A percentile compares a stretch with the other conserved stretches of the same genome.
Evolutionary conservation across 495 filamentous ascomycete genomes (phyloP).

Genomic region (Neurospora sublineolata): DNA sequence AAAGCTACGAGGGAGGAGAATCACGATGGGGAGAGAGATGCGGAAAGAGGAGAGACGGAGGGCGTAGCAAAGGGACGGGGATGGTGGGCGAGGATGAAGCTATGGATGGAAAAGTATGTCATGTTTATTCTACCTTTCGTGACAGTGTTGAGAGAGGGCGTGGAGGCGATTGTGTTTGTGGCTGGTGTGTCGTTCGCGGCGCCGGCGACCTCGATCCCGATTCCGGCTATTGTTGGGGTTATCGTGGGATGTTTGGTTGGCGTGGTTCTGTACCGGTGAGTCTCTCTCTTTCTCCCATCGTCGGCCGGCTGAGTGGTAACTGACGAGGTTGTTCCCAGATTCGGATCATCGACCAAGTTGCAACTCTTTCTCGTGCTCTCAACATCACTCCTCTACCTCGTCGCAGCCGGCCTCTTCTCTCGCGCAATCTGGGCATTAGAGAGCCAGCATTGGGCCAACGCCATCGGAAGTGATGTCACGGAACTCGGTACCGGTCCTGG

Average conservation of each 20-base stretch:
- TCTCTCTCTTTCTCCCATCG: slow-evolving; percentile 6
- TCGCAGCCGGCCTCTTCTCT: slow-evolving; percentile 77
- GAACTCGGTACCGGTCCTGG: slow-evolving; percentile 71
- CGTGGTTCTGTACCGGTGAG: slow-evolving; percentile 68
- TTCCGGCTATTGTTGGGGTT: slow-evolving; percentile 61
- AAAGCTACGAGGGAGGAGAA: not conserved
- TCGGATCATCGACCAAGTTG: slow-evolving; percentile 46
- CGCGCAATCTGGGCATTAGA: slow-evolving; percentile 65
- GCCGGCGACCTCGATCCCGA: slow-evolving; percentile 60
- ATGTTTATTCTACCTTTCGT: slow-evolving; percentile 78
- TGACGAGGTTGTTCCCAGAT: slow-evolving; percentile 19
- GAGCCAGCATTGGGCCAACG: slow-evolving; percentile 49
- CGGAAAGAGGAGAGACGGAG: slow-evolving; percentile 12
- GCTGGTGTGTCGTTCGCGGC: slow-evolving; percentile 68
- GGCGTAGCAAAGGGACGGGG: not conserved
- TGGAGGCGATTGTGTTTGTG: slow-evolving; percentile 74
- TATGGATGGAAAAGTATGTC: slow-evolving; percentile 60
- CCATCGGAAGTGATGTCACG: slow-evolving; percentile 58
- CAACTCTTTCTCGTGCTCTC: slow-evolving; percentile 72
- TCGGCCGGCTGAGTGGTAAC: not conserved
- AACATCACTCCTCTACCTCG: slow-evolving; percentile 75
- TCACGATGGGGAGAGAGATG: not conserved
- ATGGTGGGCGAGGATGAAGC: slow-evolving; percentile 32
- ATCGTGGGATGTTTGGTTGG: slow-evolving; percentile 51
- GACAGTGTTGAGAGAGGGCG: slow-evolving; percentile 71